These are phyloP conservation scores for Anthoceros angustus DNA, from an alignment of 225 moss, liverwort and hornwort genomes.

Conservation along the genomic window DNA sequence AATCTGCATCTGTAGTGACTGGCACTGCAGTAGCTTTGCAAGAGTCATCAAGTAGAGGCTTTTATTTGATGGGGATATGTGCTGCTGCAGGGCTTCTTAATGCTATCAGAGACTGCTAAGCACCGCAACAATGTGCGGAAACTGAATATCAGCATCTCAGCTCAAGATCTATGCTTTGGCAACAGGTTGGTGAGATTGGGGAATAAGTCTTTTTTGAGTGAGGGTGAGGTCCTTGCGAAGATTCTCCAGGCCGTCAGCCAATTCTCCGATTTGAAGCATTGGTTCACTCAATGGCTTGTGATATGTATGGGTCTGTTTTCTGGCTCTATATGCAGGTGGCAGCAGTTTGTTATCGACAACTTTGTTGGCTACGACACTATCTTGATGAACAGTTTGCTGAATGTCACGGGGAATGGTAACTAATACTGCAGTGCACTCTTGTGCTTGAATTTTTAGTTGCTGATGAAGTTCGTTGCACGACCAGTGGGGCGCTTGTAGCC, in stretches of 20 bases:
- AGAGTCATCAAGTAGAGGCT: not conserved
- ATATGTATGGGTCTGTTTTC: not conserved
- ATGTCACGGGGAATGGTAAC: slow-evolving; percentile 72
- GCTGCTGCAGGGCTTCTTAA: slow-evolving; percentile 55
- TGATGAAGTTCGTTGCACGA: not conserved
- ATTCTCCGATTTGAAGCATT: not conserved
- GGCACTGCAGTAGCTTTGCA: slow-evolving; percentile 6
- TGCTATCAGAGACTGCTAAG: slow-evolving; percentile 86
- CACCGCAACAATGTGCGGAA: slow-evolving; percentile 56
- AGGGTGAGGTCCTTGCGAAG: slow-evolving; percentile 9
- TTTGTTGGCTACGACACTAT: slow-evolving; percentile 97
- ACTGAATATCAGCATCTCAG: slow-evolving; percentile 76
- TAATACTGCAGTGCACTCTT: not conserved
- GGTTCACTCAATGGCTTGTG: not conserved
- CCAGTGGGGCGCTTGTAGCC: not conserved
- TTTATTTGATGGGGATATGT: not conserved
- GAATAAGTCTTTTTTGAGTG: not conserved
- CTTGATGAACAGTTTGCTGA: slow-evolving; percentile 88
- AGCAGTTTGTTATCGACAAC: slow-evolving; percentile 87
- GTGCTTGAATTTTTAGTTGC: not conserved
- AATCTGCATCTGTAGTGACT: not conserved
- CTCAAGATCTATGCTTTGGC: slow-evolving; percentile 82
- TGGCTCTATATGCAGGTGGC: slow-evolving; percentile 40
- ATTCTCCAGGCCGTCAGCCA: slow-evolving; percentile 5
- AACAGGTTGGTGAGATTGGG: slow-evolving; percentile 45